Base-by-base conservation (phyloP, 2,329 filamentous ascomycete species). In the Fragosphaeria purpurea region DNA sequence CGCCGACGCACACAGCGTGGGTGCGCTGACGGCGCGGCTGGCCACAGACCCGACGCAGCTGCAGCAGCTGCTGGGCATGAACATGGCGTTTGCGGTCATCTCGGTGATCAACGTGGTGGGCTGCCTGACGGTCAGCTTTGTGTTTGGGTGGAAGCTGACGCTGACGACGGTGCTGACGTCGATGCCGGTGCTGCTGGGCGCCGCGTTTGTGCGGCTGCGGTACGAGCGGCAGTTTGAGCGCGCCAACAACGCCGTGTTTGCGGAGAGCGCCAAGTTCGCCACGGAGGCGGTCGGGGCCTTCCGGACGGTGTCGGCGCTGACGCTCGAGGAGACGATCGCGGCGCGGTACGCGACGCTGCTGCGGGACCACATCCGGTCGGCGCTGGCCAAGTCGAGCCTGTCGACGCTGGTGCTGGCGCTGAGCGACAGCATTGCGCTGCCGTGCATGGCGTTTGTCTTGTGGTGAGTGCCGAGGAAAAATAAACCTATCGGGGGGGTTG, bases 111-210 rank as follows among this genome's bases (percentile, higher is more conserved):
- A 78, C 46, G 65, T 90, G 4, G 58, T 79, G 7, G 85, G 84
- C 0, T 79, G 77, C 7, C 65, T 87, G 11, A 69, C 75, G 42
- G 83, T 90, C 47, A 74, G 83, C 1, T 88, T 87, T 58, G 70
- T 75, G 4, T 88, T 84, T 61, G 83, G 83, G 1, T 90, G 86
- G 86, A 90, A 88, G 62, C 71, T 91, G 7, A 79, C 82, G 0
- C 67, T 88, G 0, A 81, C 90, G 0, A 75, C 78, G 0, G 68
- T 81, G 7, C 80, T 57, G 78, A 85, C 7, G 75, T 76, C 6
- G 0, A 63, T 77, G 49, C 77, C 77, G 0, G 60, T 80, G 30
- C 67, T 72, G 43, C 56, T 79, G 4, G 50, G 63, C 5, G 69
- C 72, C 0, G 71, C 70, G 0, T 80, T 71, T 58, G 75, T 70